Evolutionary conservation across 441 rosid genomes (phyloP), one percentile per base, ranked within the genome.

Genomic region (Eutrema salsugineum): DNA sequence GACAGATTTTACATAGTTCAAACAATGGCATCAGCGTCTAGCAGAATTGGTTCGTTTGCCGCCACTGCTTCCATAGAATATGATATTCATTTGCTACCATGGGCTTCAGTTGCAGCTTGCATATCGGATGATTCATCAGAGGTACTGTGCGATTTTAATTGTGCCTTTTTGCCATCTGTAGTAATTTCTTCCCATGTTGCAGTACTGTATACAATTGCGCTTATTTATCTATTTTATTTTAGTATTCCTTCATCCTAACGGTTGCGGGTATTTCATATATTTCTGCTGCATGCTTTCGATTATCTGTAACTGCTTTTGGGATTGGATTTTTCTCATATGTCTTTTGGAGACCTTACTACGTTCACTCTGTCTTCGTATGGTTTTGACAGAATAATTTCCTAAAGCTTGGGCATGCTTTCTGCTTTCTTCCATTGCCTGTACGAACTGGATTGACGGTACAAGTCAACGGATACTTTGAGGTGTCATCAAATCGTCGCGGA

Each of bases 61-160:
- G 88, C 88, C 67, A 78, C 91, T 75, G 99, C 93, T 54, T 88
- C 93, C 75, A 87, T 85, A 84, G 99, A 95, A 65, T 89, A 93
- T 81, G 99, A 93, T 81, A 87, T 95, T 69, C 96, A 95, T 56
- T 82, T 95, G 71, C 83, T 91, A 68, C 99, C 99, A 22, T 95
- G 99, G 99, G 99, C 90, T 50, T 91, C 99, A 15, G 85, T 91
- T 77, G 99, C 99, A 42, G 99, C 99, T 30, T 93, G 98, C 82
- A 66, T 89, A 77, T 86, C 99, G 30, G 87, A 86, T 70, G 81
- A 77, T 81, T 75, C 80, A 68, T 75, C 89, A 38, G 80, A 85
- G 84, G 99, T 94, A 86, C 80, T 71, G 48, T 77, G 56, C 70
- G 27, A 44, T 64, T 17, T 66, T 65, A 68, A 60, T 58, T 78